A percentile compares a stretch with the other conserved stretches of the same genome.
These are phyloP conservation scores for Phycomyces nitens DNA, from an alignment of 192 early-diverging fungal species.

Conservation along the genomic window DNA sequence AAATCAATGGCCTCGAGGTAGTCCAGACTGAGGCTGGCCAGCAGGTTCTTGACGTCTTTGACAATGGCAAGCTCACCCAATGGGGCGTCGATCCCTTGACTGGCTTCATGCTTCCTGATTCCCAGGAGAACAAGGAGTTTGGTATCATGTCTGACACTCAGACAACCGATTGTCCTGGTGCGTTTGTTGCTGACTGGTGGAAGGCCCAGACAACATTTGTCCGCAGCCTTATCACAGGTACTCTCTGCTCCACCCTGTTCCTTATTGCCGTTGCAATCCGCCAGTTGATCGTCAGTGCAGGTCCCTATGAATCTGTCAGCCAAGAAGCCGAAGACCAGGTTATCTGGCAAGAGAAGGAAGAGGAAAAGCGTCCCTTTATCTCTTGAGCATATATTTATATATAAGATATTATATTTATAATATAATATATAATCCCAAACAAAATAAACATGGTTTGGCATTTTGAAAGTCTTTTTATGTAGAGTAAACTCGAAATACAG, in stretches of 20 bases:
- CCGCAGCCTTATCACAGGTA: constrained; percentile 21
- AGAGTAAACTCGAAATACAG: not conserved
- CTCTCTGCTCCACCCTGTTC: constrained; percentile 25
- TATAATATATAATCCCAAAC: too few relatives aligned
- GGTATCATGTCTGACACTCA: not conserved
- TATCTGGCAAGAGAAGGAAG: constrained; percentile 10
- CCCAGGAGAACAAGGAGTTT: not conserved
- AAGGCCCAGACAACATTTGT: constrained; percentile 18
- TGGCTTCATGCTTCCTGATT: constrained; percentile 27
- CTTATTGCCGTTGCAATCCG: constrained; percentile 22
- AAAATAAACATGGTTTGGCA: too few relatives aligned
- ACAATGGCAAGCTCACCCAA: constrained; percentile 38
- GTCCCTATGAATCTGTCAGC: constrained; percentile 13
- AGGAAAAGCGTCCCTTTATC: constrained; percentile 23
- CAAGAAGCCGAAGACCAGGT: not conserved
- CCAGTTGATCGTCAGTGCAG: constrained; percentile 17
- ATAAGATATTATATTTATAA: too few relatives aligned
- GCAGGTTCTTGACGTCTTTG: constrained; percentile 54
- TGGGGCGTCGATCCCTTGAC: constrained; percentile 40
- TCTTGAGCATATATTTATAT: constrained; percentile 10
- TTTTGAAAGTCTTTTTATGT: not conserved
- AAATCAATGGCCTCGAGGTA: constrained; percentile 53
- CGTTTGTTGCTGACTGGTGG: constrained; percentile 31
- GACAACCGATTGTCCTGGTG: not conserved
- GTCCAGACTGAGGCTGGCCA: constrained; percentile 49